These are phyloP conservation scores for Scedosporium minutisporum DNA, from an alignment of 2,329 filamentous ascomycete species.

Conservation along the genomic window DNA sequence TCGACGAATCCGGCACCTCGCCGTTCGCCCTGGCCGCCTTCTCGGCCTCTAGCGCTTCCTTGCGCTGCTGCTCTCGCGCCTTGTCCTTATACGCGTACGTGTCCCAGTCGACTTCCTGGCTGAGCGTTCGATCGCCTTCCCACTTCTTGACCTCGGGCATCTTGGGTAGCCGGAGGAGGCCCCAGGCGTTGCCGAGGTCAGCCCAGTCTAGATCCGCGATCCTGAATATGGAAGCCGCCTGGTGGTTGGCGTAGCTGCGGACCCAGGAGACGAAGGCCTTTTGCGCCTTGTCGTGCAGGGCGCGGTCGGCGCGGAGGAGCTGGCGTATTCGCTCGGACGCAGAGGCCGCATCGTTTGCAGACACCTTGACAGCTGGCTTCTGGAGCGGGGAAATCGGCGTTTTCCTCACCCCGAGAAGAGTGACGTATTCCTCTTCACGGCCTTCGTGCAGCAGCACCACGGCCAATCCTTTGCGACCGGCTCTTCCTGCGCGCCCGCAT, in stretches of 20 bases:
- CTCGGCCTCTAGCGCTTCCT: conserved; percentile 43
- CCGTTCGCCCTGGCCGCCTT: conserved; percentile 26
- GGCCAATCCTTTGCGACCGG: conserved; percentile 75
- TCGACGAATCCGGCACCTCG: conserved; percentile 25
- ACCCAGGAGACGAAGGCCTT: conserved; percentile 91
- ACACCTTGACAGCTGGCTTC: conserved; percentile 45
- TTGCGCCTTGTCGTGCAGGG: conserved; percentile 77
- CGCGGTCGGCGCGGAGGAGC: conserved; percentile 40
- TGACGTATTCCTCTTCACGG: conserved; percentile 79
- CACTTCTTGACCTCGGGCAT: conserved; percentile 85
- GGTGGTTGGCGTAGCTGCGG: conserved; percentile 81
- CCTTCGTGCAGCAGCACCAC: conserved; percentile 80
- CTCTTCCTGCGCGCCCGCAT: conserved; percentile 79
- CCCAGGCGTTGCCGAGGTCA: conserved; percentile 74
- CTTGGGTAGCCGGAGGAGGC: conserved; percentile 73
- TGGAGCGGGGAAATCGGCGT: conserved; percentile 65
- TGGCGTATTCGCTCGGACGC: conserved; percentile 53
- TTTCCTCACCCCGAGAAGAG: conserved; percentile 77
- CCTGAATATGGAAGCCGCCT: conserved; percentile 84
- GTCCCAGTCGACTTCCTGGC: conserved; percentile 57
- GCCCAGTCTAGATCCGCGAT: conserved; percentile 75
- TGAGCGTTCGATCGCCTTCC: conserved; percentile 56
- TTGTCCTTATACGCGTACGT: conserved; percentile 64
- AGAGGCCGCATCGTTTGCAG: conserved; percentile 48
- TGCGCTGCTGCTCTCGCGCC: conserved; percentile 55